Evolutionary conservation across 768 basidiomycete species (phyloP).

Genomic region (Crassisporium funariophilum): DNA sequence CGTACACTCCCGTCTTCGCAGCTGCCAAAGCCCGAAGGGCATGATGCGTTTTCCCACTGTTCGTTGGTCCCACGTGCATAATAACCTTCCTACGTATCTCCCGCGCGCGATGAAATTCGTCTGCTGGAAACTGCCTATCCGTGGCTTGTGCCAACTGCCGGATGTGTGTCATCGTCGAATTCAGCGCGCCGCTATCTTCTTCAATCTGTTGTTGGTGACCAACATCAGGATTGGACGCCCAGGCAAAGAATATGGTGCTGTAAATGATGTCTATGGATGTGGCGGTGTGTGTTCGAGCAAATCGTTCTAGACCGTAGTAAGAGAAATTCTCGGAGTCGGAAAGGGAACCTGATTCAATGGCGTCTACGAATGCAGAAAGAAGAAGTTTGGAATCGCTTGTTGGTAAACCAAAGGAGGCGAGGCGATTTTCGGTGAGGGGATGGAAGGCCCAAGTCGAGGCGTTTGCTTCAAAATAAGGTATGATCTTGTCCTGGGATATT

Average conservation of each 20-base stretch:
- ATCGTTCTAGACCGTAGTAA: conserved; percentile 45
- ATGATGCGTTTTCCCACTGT: conserved; percentile 95
- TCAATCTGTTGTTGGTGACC: conserved; percentile 5
- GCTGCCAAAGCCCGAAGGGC: conserved; percentile 87
- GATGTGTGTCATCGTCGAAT: conserved; percentile 40
- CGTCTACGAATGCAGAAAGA: conserved; percentile 42
- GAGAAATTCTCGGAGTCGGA: conserved; percentile 28
- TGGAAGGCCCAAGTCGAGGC: conserved; percentile 41
- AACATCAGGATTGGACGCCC: conserved; percentile 37
- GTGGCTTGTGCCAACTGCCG: conserved; percentile 36
- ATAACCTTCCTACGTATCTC: conserved; percentile 72
- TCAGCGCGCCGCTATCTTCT: conserved; percentile 22
- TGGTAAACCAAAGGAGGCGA: conserved; percentile 53
- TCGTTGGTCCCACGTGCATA: conserved; percentile 97
- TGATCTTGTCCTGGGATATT: too few relatives aligned
- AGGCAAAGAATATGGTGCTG: conserved; percentile 56
- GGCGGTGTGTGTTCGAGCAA: conserved; percentile 34
- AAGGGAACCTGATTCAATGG: conserved; percentile 38
- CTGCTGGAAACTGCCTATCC: conserved; percentile 47
- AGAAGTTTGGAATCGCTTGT: conserved; percentile 37
- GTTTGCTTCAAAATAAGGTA: conserved; percentile 37
- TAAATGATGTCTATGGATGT: conserved; percentile 46
- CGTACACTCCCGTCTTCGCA: conserved; percentile 76
- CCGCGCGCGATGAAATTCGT: conserved; percentile 56
- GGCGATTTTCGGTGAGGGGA: conserved; percentile 36